Base-by-base conservation (phyloP, 805 yeast species). In the Saturnispora dispora region DNA sequence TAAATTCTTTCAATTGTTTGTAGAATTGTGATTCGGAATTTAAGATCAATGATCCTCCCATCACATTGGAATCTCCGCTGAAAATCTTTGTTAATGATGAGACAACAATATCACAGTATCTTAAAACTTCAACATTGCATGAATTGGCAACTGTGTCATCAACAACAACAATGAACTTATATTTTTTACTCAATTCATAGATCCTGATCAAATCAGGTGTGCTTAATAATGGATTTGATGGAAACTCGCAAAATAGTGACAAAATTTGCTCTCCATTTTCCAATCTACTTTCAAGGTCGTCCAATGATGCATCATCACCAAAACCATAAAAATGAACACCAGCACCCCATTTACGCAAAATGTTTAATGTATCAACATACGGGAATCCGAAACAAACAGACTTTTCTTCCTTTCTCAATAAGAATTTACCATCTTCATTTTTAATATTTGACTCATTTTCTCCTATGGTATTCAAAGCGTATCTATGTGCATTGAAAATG, bases 81-180 rank as follows among this genome's bases (percentile, higher is more conserved):
- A 93, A 93, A 17, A 90, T 85, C 65, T 93, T 93, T 10, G 97
- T 90, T 55, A 93, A 73, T 8, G 96, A 88, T 32, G 91, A 79
- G 33, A 83, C 93, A 15, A 87, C 85, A 47, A 90, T 76, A 66
- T 93, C 99, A n/a, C 88, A 83, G 63, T 79, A 85, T 20, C 88
- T 85, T 52, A 88, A 71, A 4, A 85, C 85, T 58, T 88, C 85
- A 47, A 89, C 77, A 67, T 93, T 93, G 54, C 85, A 74, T 62
- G 88, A 83, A 60, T 93, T 93, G 15, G 97, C 97, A 22, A 90
- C 85, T 1, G 98, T 93, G 63, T 93, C 99, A 68, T 93, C 99
- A 39, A 93, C 84, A 17, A 87, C 86, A 33, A 93, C 80, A 15
- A 82, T 82, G 67, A 93, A 93, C 2, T 77, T 75, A 68, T 76